Base-by-base conservation (phyloP, 768 basidiomycete species). In the Termitomyces sp. region DNA sequence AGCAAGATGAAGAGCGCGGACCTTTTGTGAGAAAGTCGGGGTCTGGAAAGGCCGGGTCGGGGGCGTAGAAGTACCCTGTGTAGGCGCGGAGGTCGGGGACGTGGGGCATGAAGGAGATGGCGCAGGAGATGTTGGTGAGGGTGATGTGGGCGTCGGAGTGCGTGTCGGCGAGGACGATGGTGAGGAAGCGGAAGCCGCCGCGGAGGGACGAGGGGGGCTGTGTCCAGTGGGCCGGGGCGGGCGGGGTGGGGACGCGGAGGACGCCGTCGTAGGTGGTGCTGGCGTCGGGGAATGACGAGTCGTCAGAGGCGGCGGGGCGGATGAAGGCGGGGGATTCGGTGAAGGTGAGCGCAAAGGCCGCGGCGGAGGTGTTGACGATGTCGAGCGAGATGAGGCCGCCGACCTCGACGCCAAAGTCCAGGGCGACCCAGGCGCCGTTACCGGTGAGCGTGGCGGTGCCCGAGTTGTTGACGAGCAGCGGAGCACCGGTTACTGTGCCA, bases 281-380 rank as follows among this genome's bases (percentile, higher is more conserved):
- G 6, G 71, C 71, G 53, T 77, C 75, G 29, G 82, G 79, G 44
- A 72, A 76, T 12, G 74, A 77, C 6, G 80, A 81, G 64, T 84
- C 82, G 59, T 84, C 83, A 0, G 82, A 83, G 1, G 76, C 74
- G 3, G 69, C 67, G 1, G 82, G 79, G 18, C 79, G 74, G 32
- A 84, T 82, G 71, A 82, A 83, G 39, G 70, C 50, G 0, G 83
- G 78, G 0, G 83, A 84, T 59, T 85, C 83, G 1, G 81, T 81
- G 72, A 84, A 85, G 0, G 82, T 78, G 34, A 85, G 74, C 0
- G 80, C 76, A 10, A 83, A 65, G 0, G 75, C 60, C 0, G 80
- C 72, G 0, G 62, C 58, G 0, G 71, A 55, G 0, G 73, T 60
- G 12, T 66, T 59, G 53, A 72, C 66, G 44, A 84, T 72, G 59